These are phyloP conservation scores for Suillus clintonianus DNA, from an alignment of 768 basidiomycete species.

Conservation along the genomic window DNA sequence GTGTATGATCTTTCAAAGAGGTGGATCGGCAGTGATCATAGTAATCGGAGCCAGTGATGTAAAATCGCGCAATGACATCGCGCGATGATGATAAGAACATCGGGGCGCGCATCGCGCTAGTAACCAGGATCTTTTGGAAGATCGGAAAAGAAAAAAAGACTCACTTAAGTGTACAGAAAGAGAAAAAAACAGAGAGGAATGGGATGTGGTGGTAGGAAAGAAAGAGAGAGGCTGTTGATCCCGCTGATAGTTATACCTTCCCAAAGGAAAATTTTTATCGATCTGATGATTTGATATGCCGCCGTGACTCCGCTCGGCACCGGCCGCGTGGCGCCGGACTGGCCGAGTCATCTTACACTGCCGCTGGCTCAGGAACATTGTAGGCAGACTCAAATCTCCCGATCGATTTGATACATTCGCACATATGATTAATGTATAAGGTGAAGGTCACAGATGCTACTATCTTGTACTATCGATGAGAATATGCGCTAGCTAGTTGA, in stretches of 20 bases:
- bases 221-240: slow-evolving; percentile 37
- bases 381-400: neutral
- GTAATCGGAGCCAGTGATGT: slow-evolving; percentile 10
- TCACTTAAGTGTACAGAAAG: slow-evolving; percentile 46
- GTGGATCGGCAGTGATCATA: slow-evolving; percentile 26
- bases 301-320: slow-evolving; percentile 45
- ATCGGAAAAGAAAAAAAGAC: slow-evolving; percentile 25
- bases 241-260: slow-evolving; percentile 63
- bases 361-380: neutral
- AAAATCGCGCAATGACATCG: slow-evolving; percentile 1
- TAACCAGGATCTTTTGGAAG: slow-evolving; percentile 1
- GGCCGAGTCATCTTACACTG: slow-evolving; percentile 16
- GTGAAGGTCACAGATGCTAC: neutral
- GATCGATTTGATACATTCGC: neutral
- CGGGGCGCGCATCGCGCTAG: slow-evolving; percentile 19
- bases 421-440: slow-evolving; percentile 8
- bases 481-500: slow-evolving; percentile 8
- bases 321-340: slow-evolving; percentile 19
- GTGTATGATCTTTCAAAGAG: slow-evolving; percentile 5
- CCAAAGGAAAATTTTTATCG: slow-evolving; percentile 63
- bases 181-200: slow-evolving; percentile 33
- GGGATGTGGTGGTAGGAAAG: slow-evolving; percentile 38
- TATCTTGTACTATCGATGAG: slow-evolving; percentile 9
- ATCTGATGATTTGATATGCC: slow-evolving; percentile 55
- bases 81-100: slow-evolving; percentile 25